Conservation (phyloP, 1,284 basidiomycete genomes). For the Tremellales sp. region DNA sequence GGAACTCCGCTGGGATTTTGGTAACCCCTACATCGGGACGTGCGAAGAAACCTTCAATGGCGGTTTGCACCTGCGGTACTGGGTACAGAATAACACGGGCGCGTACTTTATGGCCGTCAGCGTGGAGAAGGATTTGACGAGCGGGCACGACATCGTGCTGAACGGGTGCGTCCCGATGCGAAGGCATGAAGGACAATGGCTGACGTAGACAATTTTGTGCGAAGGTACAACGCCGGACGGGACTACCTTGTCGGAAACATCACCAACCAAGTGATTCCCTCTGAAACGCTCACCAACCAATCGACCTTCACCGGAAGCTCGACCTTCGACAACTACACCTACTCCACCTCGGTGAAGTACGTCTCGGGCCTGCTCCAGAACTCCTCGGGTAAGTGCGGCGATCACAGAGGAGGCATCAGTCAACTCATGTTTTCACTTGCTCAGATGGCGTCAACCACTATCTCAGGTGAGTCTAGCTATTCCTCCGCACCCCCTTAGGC, state of each 20-base stretch:
- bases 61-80: slow-evolving; percentile 88
- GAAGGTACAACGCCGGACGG: slow-evolving; percentile 58
- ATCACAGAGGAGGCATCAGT: not conserved
- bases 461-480: slow-evolving; percentile 37
- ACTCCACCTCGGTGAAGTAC: slow-evolving; percentile 65
- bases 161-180: slow-evolving; percentile 53
- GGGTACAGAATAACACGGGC: slow-evolving; percentile 66
- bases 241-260: slow-evolving; percentile 80
- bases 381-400: slow-evolving; percentile 51
- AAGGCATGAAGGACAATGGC: not conserved
- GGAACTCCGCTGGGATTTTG: slow-evolving; percentile 75
- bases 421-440: not conserved
- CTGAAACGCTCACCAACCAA: slow-evolving; percentile 57
- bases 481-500: not conserved
- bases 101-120: slow-evolving; percentile 81
- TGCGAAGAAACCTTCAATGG: slow-evolving; percentile 82
- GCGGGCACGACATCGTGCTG: slow-evolving; percentile 58
- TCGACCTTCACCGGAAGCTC: slow-evolving; percentile 40
- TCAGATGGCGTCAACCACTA: slow-evolving; percentile 71
- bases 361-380: slow-evolving; percentile 65
- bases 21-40: slow-evolving; percentile 68
- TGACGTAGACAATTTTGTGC: not conserved
- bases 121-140: slow-evolving; percentile 63
- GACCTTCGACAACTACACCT: slow-evolving; percentile 57
- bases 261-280: slow-evolving; percentile 58